Evolutionary conservation across 371 early-diverging fungal species (phyloP).

Genomic region (Massospora cicadina): DNA sequence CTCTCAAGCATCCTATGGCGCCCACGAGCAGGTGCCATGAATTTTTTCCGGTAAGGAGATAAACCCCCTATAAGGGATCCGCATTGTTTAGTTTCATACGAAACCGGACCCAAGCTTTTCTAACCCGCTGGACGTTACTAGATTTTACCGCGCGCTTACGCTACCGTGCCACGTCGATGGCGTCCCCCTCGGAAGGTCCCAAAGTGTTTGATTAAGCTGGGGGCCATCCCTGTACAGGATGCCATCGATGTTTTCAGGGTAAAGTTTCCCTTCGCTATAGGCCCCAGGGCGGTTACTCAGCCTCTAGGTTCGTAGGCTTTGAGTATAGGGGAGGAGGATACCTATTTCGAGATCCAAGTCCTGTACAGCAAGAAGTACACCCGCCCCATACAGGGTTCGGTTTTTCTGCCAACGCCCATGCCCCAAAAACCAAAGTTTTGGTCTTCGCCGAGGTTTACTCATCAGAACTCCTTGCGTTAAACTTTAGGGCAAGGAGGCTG

Average conservation of each 20-base stretch:
- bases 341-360: constrained; percentile 41
- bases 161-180: neutral
- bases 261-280: too few relatives aligned
- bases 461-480: neutral
- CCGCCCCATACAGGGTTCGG: constrained; percentile 45
- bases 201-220: neutral
- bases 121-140: too few relatives aligned
- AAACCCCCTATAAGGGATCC: too few relatives aligned
- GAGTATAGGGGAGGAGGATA: neutral
- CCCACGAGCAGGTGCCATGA: too few relatives aligned
- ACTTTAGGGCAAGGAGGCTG: constrained; percentile 54
- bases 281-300: too few relatives aligned
- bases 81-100: too few relatives aligned
- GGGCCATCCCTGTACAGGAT: neutral
- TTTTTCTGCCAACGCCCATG: constrained; percentile 45
- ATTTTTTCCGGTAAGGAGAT: too few relatives aligned
- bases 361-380: constrained; percentile 25
- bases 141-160: neutral
- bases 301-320: neutral
- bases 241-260: neutral
- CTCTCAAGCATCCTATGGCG: too few relatives aligned
- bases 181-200: neutral
- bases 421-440: constrained; percentile 36
- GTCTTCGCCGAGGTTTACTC: constrained; percentile 47
- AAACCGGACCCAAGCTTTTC: too few relatives aligned